These are phyloP conservation scores for Apiospora rasikravindrae DNA, from an alignment of 2,329 filamentous ascomycete species.

Conservation along the genomic window DNA sequence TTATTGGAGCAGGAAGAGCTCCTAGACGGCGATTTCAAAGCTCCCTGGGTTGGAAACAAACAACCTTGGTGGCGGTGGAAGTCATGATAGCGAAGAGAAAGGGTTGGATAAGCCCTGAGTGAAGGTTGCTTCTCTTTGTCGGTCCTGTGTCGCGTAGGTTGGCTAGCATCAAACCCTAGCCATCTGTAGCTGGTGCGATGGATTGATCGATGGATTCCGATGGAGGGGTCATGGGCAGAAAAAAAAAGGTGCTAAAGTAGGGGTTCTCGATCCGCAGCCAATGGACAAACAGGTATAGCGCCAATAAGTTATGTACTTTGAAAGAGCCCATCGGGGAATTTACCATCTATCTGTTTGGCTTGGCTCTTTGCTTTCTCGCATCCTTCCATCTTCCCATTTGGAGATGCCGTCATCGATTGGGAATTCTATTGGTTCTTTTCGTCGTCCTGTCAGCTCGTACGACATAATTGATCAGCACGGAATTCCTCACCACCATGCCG, in stretches of 20 bases:
- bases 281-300: background rate
- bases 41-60: background rate
- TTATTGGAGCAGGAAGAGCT: background rate
- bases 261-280: background rate
- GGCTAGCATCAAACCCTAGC: slow-evolving; percentile 6
- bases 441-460: background rate
- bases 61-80: background rate
- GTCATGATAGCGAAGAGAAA: background rate
- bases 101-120: background rate
- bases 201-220: background rate
- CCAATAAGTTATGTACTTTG: background rate
- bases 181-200: background rate
- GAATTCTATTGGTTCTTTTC: background rate
- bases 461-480: background rate
- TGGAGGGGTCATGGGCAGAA: slow-evolving; percentile 1
- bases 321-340: background rate
- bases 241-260: background rate
- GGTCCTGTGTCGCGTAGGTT: background rate
- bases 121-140: slow-evolving; percentile 1
- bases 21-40: background rate
- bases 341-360: background rate
- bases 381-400: background rate
- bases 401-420: background rate
- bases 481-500: background rate
- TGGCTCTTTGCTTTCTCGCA: background rate